A percentile compares a stretch with the other conserved stretches of the same genome.
Conservation (phyloP, 345 rosid genomes). For the Pugionium cornutum region DNA sequence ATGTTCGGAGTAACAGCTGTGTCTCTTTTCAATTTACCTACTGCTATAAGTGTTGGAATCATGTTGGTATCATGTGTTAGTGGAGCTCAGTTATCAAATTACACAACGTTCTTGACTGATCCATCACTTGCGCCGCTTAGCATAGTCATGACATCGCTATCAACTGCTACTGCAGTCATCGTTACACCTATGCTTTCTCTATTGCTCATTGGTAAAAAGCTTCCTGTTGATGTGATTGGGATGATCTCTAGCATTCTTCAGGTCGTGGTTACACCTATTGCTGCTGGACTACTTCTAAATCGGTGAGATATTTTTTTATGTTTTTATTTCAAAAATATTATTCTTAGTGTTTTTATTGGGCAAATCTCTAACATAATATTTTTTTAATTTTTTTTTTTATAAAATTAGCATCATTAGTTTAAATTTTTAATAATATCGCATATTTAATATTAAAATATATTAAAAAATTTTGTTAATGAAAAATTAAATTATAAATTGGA, state of each 20-base stretch:
- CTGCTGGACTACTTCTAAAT: slow-evolving; percentile 79
- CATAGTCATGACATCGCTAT: slow-evolving; percentile 91
- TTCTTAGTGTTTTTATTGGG: too few relatives aligned
- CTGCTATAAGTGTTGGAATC: slow-evolving; percentile 86
- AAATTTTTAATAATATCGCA: too few relatives aligned
- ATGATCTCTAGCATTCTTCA: slow-evolving; percentile 88
- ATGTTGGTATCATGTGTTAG: slow-evolving; percentile 97
- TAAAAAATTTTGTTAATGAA: too few relatives aligned
- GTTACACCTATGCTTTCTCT: slow-evolving; percentile 79
- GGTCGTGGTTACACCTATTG: slow-evolving; percentile 81
- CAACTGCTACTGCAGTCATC: slow-evolving; percentile 84
- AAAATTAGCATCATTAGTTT: too few relatives aligned
- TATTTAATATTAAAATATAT: too few relatives aligned
- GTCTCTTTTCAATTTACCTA: slow-evolving; percentile 68
- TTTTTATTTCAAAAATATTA: too few relatives aligned
- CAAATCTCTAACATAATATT: too few relatives aligned
- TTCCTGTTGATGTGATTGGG: slow-evolving; percentile 91
- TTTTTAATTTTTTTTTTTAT: too few relatives aligned
- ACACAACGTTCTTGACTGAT: slow-evolving; percentile 89
- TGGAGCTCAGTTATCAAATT: slow-evolving; percentile 93
- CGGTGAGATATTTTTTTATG: too few relatives aligned
- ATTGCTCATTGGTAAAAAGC: slow-evolving; percentile 80
- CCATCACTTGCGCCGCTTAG: slow-evolving; percentile 84
- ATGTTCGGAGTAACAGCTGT: slow-evolving; percentile 66
- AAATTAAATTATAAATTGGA: too few relatives aligned